Evolutionary conservation across 257 asterid genomes (phyloP), one percentile per base, ranked within the genome.

Genomic region (Mentha longifolia): DNA sequence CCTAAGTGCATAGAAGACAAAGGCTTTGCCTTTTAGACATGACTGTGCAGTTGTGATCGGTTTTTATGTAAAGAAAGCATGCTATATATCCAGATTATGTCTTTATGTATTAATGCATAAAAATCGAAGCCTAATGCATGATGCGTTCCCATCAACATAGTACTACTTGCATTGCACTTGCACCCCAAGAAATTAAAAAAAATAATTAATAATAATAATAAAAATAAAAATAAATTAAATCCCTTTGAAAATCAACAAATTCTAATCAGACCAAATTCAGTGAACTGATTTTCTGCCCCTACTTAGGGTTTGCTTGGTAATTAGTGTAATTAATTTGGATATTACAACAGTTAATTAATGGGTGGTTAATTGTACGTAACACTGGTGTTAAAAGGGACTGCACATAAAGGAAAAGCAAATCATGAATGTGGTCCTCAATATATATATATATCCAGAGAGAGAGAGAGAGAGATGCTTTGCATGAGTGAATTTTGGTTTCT

Each of bases 61-160:
- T 79, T 82, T 81, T 81, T 74, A 80, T 85, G 85, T 86, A 73
- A 79, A 68, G 77, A 22, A 61, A 72, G 79, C 91, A 83, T 88
- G 91, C 86, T 82, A n/a, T n/a, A n/a, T n/a, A n/a, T n/a, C 52
- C 67, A 75, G 83, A 78, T 74, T 81, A 69, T 78, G 74, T 39
- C 9, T 43, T 4, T 33, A 33, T 35, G 6, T 74, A 61, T 42
- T 74, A 61, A 76, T 79, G 49, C 77, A 13, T 51, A 64, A 35
- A 47, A 22, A 59, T 60, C 8, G 61, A 71, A 77, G 75, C 73
- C 79, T 82, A 73, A 28, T 7, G 12, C 58, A 76, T 87, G 94
- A 87, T 56, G 70, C 64, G 90, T 87, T 80, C 79, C 86, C 65
- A 79, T 89, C 90, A 79, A 73, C 50, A 52, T 72, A 42, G 72